Evolutionary conservation across 495 filamentous ascomycete genomes (phyloP), one percentile per base, ranked within the genome.

Genomic region (Jackrogersella multiformis): DNA sequence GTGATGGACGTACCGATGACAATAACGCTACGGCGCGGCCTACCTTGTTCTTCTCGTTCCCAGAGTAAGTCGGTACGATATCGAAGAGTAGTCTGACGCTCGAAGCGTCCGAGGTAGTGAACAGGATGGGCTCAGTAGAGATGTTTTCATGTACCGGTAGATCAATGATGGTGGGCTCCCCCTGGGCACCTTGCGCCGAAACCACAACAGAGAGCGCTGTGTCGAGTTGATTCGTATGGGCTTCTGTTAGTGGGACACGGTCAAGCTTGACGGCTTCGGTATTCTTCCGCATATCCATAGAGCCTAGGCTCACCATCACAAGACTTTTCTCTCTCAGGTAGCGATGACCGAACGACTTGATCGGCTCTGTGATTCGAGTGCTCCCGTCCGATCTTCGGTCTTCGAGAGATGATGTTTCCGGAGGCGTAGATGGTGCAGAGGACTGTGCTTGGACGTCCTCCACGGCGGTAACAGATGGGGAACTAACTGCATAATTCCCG

Each of bases 21-120:
- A 99, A 86, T 36, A 98, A 81, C 0, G 95, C 95, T 24, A 97
- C 95, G 26, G 88, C 95, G 13, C 95, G 90, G n/a, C 94, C 95
- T 35, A 98, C 86, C 65, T 96, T 90, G 65, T 90, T 83, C 53
- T 96, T 92, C 51, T 92, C 87, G 15, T 89, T 88, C n/a, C 94
- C 96, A 35, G 93, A 88, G 79, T 98, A 97, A 1, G 96, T 98
- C n/a, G 94, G 95, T 8, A 98, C 88, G 56, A 99, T 92, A 71
- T 99, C 95, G 69, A 99, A 99, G 35, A 95, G 81, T 18, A 99
- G 80, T 76, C 93, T 92, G 38, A 97, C 94, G 70, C 92, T 93
- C 56, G 84, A 82, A 1, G 86, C 82, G 73, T 98, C 93, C 13
- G 75, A 82, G 0, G 94, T 88, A 54, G 88, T 90, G 77, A 99